Percentiles rank a stretch among this genome's conserved stretches.
phyloP scores from a whole-genome alignment of 2,329 filamentous ascomycete genomes.

The Colletotrichum cereale region DNA sequence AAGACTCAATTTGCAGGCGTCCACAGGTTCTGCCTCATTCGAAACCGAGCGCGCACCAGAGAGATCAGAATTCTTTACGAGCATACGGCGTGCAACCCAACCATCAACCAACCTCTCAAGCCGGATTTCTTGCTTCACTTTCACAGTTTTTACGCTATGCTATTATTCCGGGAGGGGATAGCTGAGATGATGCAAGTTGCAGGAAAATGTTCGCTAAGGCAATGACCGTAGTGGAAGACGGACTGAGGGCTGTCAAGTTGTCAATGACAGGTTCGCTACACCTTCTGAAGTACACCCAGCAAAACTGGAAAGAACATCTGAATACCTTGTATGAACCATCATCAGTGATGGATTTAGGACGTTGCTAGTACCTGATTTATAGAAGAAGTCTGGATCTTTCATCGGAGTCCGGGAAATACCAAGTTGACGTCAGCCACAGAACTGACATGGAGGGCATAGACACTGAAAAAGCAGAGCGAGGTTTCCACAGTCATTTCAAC shows the following conservation, averaged over 20 bases:
- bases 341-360: too few relatives aligned
- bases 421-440: too few relatives aligned
- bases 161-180: background rate
- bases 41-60: background rate
- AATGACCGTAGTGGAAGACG: background rate
- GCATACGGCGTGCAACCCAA: background rate
- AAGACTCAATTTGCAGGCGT: background rate
- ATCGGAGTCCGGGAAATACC: too few relatives aligned
- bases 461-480: too few relatives aligned
- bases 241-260: background rate
- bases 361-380: too few relatives aligned
- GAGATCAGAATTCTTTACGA: background rate
- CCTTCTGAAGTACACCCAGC: too few relatives aligned
- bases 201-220: background rate
- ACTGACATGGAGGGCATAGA: too few relatives aligned
- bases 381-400: too few relatives aligned
- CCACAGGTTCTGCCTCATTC: background rate
- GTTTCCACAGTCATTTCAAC: too few relatives aligned
- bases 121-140: background rate
- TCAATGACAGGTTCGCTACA: background rate
- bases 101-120: background rate
- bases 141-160: background rate
- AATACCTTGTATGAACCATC: too few relatives aligned
- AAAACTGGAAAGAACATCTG: too few relatives aligned
- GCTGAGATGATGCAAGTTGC: background rate